phyloP scores from a whole-genome alignment of 2,329 filamentous ascomycete species.

The Venturia asperata region DNA sequence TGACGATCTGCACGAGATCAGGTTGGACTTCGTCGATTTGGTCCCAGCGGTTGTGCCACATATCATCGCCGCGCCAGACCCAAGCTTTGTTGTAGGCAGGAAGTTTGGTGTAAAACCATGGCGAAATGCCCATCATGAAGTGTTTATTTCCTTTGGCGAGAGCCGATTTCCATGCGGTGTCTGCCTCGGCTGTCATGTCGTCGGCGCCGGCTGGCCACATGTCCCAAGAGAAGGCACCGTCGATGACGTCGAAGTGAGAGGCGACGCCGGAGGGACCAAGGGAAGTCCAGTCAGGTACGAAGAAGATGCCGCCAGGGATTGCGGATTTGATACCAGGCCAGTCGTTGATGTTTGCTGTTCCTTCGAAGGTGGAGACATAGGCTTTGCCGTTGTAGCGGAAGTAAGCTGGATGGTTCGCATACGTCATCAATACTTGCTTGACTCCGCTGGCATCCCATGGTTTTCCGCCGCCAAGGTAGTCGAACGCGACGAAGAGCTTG shows the following conservation, averaged over 20 bases:
- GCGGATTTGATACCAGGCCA: constrained; percentile 38
- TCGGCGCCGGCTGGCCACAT: constrained; percentile 45
- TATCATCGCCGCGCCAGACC: constrained; percentile 54
- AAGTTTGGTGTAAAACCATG: constrained; percentile 52
- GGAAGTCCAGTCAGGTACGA: constrained; percentile 42
- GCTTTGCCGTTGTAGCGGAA: constrained; percentile 44
- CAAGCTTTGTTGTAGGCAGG: constrained; percentile 54
- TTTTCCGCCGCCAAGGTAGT: constrained; percentile 15
- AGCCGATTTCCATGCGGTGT: constrained; percentile 34
- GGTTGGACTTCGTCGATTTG: constrained; percentile 35
- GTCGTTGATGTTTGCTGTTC: constrained; percentile 35
- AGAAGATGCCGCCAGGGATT: constrained; percentile 21
- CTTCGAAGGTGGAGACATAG: constrained; percentile 51
- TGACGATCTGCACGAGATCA: constrained; percentile 47
- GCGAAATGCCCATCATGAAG: constrained; percentile 44
- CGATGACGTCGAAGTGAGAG: constrained; percentile 38
- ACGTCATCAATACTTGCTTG: constrained; percentile 27
- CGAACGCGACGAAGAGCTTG: constrained; percentile 38
- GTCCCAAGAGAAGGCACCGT: constrained; percentile 44
- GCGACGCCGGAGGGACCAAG: constrained; percentile 29
- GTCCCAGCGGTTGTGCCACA: constrained; percentile 48
- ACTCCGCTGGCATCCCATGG: constrained; percentile 6
- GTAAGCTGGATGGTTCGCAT: constrained; percentile 39
- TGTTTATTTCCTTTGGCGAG: constrained; percentile 34
- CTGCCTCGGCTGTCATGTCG: constrained; percentile 42